Evolutionary conservation across 2,329 filamentous ascomycete genomes (phyloP).

Genomic region (Diaporthe caulivora): DNA sequence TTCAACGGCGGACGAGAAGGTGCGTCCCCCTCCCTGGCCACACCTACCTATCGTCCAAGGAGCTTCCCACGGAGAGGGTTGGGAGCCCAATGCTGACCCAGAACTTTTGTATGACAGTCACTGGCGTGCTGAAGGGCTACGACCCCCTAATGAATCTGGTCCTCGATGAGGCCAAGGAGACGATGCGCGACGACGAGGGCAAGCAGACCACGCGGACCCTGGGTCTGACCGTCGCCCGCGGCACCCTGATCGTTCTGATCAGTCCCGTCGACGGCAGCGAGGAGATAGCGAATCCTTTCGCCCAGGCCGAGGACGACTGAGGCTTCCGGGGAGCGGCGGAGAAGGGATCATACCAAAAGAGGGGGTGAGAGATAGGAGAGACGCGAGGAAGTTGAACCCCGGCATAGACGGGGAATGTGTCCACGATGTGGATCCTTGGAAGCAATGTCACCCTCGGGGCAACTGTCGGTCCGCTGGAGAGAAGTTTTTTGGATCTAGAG

Average conservation of each 20-base stretch:
- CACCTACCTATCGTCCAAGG: neutral
- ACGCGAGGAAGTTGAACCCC: neutral
- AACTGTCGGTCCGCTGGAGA: neutral
- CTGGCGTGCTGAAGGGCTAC: conserved; percentile 91
- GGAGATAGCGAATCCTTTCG: conserved; percentile 94
- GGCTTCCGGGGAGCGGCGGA: neutral
- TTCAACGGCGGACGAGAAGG: conserved; percentile 96
- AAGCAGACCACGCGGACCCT: conserved; percentile 86
- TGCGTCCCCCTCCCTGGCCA: conserved; percentile 53
- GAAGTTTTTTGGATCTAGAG: neutral
- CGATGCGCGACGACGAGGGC: conserved; percentile 91
- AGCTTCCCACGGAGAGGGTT: no score
- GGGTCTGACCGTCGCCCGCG: conserved; percentile 89
- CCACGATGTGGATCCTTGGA: no score
- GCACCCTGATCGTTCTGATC: conserved; percentile 92
- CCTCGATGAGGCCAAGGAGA: conserved; percentile 92
- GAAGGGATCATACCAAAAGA: neutral
- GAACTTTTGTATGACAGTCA: conserved; percentile 66
- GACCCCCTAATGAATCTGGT: conserved; percentile 99
- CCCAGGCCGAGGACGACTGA: conserved; percentile 77
- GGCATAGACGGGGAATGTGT: neutral
- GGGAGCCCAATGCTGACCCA: neutral
- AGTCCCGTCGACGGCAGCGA: conserved; percentile 95
- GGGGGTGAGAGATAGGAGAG: neutral
- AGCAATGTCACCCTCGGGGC: neutral